Evolutionary conservation across 2,329 filamentous ascomycete species (phyloP), one percentile per base, ranked within the genome.

Genomic region (Colletotrichum filicis): DNA sequence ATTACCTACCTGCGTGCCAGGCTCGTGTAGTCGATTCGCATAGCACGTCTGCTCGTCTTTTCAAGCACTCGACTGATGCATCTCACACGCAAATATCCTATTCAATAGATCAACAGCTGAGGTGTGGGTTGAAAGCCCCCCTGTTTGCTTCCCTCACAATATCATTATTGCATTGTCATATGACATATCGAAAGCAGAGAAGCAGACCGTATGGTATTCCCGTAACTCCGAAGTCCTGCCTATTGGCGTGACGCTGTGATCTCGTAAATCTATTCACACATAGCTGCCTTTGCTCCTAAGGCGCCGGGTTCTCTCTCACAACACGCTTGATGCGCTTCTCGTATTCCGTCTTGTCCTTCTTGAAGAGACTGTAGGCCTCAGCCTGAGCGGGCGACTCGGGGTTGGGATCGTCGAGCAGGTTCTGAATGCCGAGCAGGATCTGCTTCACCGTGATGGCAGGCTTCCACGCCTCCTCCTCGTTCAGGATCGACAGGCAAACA

Each of bases 401-500:
- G 81, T 99, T 99, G 19, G 97, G 97, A 79, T 98, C 96, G 82
- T 99, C 93, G 53, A 99, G 91, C 1, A 99, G 90, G 78, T 97
- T 96, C 83, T 99, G 97, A 71, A 99, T 97, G 61, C 97, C 97
- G 1, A 98, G 89, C 6, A 98, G 90, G 75, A 99, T 98, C 84
- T 98, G 95, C 85, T 98, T 98, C 82, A 99, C 95, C 0, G 97
- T 99, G 79, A 99, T 99, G 7, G 97, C 96, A 1, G 97, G 97
- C 83, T 97, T 97, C 97, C 97, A 99, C 7, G 94, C 95, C 82
- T 99, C 97, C 79, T 99, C 97, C 83, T 99, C 97, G 85, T 98
- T 99, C 76, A 99, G 86, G 77, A 99, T 99, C 32, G 95, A 98
- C 26, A 99, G 89, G 81, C 97, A 99, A 74, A 99, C 97, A 60